Evolutionary conservation across 2,329 filamentous ascomycete species (phyloP), one percentile per base, ranked within the genome.

Genomic region (Claviceps digitariae): DNA sequence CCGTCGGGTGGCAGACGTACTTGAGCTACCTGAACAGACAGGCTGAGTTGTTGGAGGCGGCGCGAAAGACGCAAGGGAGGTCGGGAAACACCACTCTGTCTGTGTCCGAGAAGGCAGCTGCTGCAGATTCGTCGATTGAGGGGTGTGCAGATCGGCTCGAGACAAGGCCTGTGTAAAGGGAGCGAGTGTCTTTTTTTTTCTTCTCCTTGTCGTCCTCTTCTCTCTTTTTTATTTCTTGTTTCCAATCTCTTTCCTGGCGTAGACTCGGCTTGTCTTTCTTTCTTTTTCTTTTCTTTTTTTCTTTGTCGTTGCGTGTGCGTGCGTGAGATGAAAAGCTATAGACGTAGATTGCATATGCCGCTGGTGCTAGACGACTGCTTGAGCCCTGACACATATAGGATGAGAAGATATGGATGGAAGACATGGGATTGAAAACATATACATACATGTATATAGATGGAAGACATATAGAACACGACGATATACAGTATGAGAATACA

Each of bases 1-100:
- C 88, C 1, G 84, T 95, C 51, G 87, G 86, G 0, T 96, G 90
- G 90, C 90, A 95, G 76, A 90, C 88, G 1, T 96, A 95, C 73
- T n/a, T 40, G 38, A 40, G 38, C 38, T 40, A 40, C 38, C 38
- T 40, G 38, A 40, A 20, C 62, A 77, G 84, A 62, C 73, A 74
- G 57, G 87, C 87, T 1, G 87, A 89, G 66, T 65, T 56, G 45
- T 46, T 48, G 45, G 57, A 59, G 43, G 54, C 53, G 7, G 52
- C 47, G 20, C 48, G 52, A 47, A 50, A 20, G 47, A 17, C 21
- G 38, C n/a, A 40, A 9, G 15, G 15, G 15, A 15, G 3, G 10
- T 34, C 31, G 31, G 31, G 7, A 12, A 34, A 34, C 31, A 34
- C 10, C 2, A n/a, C 15, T 3, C 38, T 40, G 12, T 5, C 5